Evolutionary conservation across 805 yeast species (phyloP).

Genomic region (Wickerhamiella hasegawae): DNA sequence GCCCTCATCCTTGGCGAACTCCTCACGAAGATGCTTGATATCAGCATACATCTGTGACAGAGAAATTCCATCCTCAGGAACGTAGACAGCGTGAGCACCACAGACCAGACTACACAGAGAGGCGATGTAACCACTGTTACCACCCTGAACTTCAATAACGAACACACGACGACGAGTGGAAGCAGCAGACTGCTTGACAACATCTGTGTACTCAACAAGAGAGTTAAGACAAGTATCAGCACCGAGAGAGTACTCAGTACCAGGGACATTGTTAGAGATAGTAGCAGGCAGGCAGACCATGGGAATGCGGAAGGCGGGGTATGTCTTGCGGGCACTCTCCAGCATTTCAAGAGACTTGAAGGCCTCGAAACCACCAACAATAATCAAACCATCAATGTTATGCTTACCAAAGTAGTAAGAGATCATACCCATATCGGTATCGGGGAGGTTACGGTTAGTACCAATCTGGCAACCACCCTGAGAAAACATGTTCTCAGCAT

Average conservation of each 20-base stretch:
- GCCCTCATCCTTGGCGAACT: slow-evolving; percentile 61
- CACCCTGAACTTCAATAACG: slow-evolving; percentile 97
- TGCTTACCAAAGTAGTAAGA: slow-evolving; percentile 88
- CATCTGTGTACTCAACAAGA: slow-evolving; percentile 84
- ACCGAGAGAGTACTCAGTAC: slow-evolving; percentile 91
- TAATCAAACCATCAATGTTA: slow-evolving; percentile 71
- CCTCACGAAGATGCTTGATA: slow-evolving; percentile 47
- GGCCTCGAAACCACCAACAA: slow-evolving; percentile 98
- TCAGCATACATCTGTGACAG: slow-evolving; percentile 61
- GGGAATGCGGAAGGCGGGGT: slow-evolving; percentile 89
- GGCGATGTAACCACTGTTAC: slow-evolving; percentile 88
- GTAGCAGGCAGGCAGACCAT: slow-evolving; percentile 91
- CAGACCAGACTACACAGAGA: slow-evolving; percentile 68
- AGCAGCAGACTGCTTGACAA: slow-evolving; percentile 85
- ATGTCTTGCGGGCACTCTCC: slow-evolving; percentile 54
- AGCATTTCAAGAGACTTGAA: slow-evolving; percentile 70
- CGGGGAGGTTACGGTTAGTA: slow-evolving; percentile 81
- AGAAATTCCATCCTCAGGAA: slow-evolving; percentile 71
- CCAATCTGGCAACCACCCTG: slow-evolving; percentile 95
- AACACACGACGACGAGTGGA: slow-evolving; percentile 88
- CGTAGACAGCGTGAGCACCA: slow-evolving; percentile 83
- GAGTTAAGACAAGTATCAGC: slow-evolving; percentile 91
- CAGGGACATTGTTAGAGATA: slow-evolving; percentile 96
- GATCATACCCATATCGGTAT: slow-evolving; percentile 68
- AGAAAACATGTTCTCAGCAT: slow-evolving; percentile 76